Evolutionary conservation across 2,329 filamentous ascomycete genomes (phyloP), one percentile per base, ranked within the genome.

Genomic region (Verticillium nonalfalfae): DNA sequence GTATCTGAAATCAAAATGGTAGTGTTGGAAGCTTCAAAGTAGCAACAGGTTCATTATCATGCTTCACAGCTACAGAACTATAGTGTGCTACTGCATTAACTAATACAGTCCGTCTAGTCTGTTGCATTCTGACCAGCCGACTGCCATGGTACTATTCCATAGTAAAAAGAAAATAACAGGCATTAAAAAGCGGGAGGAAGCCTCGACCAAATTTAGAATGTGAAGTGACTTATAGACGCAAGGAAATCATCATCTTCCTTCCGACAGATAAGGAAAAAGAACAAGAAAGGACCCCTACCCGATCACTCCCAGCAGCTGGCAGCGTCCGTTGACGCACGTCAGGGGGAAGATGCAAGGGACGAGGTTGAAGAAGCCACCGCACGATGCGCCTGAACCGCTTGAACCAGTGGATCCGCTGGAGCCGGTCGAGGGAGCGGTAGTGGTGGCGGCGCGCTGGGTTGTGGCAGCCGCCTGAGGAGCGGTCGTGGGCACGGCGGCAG

Each of bases 301-400:
- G n/a, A 18, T 56, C 13, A 57, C 15, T 4, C 56, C 56, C 21
- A 58, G 14, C 14, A 58, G 13, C 26, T 40, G 38, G 34, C 57
- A 58, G 9, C 26, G 40, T 11, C 57, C 57, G 36, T 40, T 45
- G 14, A 45, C 26, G 38, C 57, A 58, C 4, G 57, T 50, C 57
- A 58, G 18, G 11, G 57, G 57, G 26, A 58, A 58, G 57, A 58
- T 34, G 14, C 57, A 58, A 7, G 57, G 57, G 15, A 58, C 33
- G 26, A 58, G 40, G n/a, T 36, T 36, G 13, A 58, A 14, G 21
- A 58, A 15, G 26, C 57, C 57, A n/a, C 57, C 57, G 57, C 57
- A 58, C 26, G 36, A 13, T 2, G 39, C 31, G 57, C 57, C 57
- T 7, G 57, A 58, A 39, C 57, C 57, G 26, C 57, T 39, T 13